Evolutionary conservation across 2,329 filamentous ascomycete genomes (phyloP).

Genomic region (Ophiostoma himal-ulmi): DNA sequence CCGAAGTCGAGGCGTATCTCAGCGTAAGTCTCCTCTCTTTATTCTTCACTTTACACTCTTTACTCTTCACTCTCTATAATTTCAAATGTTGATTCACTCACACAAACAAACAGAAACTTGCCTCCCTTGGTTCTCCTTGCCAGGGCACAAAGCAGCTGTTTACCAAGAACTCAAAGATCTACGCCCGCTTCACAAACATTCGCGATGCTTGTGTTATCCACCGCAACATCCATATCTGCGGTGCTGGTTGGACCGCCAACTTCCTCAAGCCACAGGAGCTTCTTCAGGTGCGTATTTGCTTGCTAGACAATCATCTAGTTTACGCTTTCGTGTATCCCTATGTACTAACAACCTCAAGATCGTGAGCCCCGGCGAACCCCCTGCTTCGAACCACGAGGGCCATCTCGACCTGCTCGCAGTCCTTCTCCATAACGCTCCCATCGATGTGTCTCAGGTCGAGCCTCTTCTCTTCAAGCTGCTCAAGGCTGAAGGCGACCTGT

Average conservation of each 20-base stretch:
- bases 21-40: conserved; percentile 35
- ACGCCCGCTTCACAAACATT: conserved; percentile 55
- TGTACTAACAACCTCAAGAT: conserved; percentile 26
- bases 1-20: conserved; percentile 42
- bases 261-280: conserved; percentile 44
- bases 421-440: conserved; percentile 25
- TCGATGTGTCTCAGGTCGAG: conserved; percentile 31
- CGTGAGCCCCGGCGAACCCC: conserved; percentile 30
- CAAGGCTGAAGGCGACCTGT: conserved; percentile 45
- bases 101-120: conserved; percentile 37
- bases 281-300: conserved; percentile 33
- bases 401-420: conserved; percentile 48
- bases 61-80: not conserved
- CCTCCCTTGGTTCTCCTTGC: conserved; percentile 33
- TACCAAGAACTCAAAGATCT: conserved; percentile 40
- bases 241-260: conserved; percentile 43
- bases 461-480: conserved; percentile 40
- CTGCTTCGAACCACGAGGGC: conserved; percentile 46
- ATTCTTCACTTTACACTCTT: not conserved
- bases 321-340: not conserved
- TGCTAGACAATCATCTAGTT: not conserved
- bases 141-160: conserved; percentile 38
- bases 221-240: conserved; percentile 40
- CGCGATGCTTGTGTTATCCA: conserved; percentile 51
- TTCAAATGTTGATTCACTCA: not conserved